These are phyloP conservation scores for Alternaria sp. DNA, from an alignment of 2,329 filamentous ascomycete genomes.

Conservation along the genomic window DNA sequence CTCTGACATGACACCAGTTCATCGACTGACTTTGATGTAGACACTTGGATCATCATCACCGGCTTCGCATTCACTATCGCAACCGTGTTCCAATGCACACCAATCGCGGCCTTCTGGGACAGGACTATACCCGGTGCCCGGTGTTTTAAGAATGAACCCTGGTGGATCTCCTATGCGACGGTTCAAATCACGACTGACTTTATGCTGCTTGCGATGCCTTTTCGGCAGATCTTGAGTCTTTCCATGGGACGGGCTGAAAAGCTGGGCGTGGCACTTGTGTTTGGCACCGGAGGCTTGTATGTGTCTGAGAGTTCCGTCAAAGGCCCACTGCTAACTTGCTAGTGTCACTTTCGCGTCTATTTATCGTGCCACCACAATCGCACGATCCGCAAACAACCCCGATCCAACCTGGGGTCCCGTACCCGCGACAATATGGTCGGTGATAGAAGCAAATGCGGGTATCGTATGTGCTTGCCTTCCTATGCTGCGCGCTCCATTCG, in stretches of 20 bases:
- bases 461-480: conserved; percentile 31
- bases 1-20: not conserved
- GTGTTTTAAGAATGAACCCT: conserved; percentile 38
- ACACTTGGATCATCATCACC: conserved; percentile 40
- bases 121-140: conserved; percentile 30
- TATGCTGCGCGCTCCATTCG: conserved; percentile 32
- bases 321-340: conserved; percentile 2
- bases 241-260: conserved; percentile 31
- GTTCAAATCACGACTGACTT: conserved; percentile 31
- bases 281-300: conserved; percentile 32
- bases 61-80: conserved; percentile 37
- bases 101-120: conserved; percentile 41
- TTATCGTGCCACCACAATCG: conserved; percentile 34
- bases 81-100: conserved; percentile 44
- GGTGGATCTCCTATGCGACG: conserved; percentile 34
- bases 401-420: conserved; percentile 34
- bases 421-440: conserved; percentile 32
- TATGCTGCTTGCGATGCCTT: conserved; percentile 25
- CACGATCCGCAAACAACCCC: conserved; percentile 25
- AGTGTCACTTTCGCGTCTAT: conserved; percentile 36
- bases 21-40: not conserved
- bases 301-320: not conserved
- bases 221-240: conserved; percentile 24
- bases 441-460: conserved; percentile 35
- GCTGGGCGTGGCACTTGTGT: conserved; percentile 28